phyloP scores from a whole-genome alignment of 305 asterid genomes.

The Striga hermonthica region DNA sequence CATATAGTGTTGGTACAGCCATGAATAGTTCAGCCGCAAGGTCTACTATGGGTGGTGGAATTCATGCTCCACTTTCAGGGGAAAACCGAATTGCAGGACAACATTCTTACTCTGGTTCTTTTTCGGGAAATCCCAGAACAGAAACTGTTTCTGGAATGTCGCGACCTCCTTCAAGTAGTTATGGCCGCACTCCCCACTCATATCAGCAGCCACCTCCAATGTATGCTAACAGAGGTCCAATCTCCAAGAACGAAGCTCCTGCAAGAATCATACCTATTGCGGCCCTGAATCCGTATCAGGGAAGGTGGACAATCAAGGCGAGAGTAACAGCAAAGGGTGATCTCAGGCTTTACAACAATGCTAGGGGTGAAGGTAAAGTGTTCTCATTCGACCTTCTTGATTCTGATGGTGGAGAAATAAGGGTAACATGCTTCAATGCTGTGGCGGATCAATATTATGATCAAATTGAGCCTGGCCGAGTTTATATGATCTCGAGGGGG shows the following conservation, averaged over 20 bases:
- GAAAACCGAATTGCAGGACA: conserved; percentile 36
- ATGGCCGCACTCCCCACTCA: conserved; percentile 60
- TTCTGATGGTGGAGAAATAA: conserved; percentile 88
- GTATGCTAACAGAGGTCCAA: conserved; percentile 80
- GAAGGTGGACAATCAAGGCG: conserved; percentile 93
- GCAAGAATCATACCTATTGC: conserved; percentile 78
- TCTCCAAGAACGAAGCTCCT: conserved; percentile 80
- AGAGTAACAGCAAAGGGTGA: conserved; percentile 83
- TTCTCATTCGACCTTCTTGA: conserved; percentile 96
- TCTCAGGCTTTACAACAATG: conserved; percentile 67
- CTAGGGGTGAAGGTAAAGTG: conserved; percentile 88
- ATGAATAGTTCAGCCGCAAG: conserved; percentile 35
- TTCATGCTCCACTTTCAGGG: conserved; percentile 38
- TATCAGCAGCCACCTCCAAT: conserved; percentile 62
- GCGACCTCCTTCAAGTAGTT: conserved; percentile 47
- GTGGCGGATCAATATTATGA: conserved; percentile 74
- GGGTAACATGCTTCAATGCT: conserved; percentile 90
- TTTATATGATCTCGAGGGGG: conserved; percentile 77
- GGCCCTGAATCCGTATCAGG: conserved; percentile 79
- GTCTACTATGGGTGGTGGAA: conserved; percentile 44
- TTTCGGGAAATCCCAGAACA: conserved; percentile 41
- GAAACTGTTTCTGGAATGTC: conserved; percentile 46
- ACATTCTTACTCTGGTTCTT: conserved; percentile 41
- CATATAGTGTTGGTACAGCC: conserved; percentile 35
- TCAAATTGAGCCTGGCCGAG: conserved; percentile 67